phyloP scores from a whole-genome alignment of 106 monocot genomes.

The Acorus calamus region DNA sequence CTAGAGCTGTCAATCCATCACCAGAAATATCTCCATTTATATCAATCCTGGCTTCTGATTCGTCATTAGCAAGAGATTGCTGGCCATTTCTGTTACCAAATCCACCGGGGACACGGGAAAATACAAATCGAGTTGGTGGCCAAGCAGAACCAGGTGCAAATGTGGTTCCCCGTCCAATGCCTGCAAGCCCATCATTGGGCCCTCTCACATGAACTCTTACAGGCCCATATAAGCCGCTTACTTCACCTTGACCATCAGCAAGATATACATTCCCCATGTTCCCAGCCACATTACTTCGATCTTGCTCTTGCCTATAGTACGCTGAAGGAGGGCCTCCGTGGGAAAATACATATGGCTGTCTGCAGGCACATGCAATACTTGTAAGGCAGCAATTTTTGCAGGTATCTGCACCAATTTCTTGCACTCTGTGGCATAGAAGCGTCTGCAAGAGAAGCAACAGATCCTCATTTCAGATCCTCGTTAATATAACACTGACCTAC shows the following conservation, averaged over 20 bases:
- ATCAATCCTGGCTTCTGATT: constrained; percentile 74
- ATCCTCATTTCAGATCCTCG: constrained; percentile 5
- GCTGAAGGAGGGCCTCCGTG: constrained; percentile 30
- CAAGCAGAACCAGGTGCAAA: constrained; percentile 60
- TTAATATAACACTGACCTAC: background rate
- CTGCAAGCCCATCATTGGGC: constrained; percentile 88
- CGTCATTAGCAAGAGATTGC: constrained; percentile 68
- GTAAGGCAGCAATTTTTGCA: constrained; percentile 83
- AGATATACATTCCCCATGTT: constrained; percentile 60
- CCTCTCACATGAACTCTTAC: constrained; percentile 76
- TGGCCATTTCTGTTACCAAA: constrained; percentile 72
- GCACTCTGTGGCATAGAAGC: constrained; percentile 86
- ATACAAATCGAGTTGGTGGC: constrained; percentile 87
- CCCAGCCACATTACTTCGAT: constrained; percentile 32
- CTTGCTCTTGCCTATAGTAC: constrained; percentile 70
- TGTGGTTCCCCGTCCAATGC: constrained; percentile 82
- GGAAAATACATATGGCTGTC: constrained; percentile 60
- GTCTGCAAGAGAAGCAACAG: constrained; percentile 41
- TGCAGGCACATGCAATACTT: constrained; percentile 68
- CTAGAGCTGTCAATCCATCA: constrained; percentile 91
- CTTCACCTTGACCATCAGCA: constrained; percentile 72
- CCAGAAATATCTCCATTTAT: constrained; percentile 56
- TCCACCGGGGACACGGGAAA: constrained; percentile 85
- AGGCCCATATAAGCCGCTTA: constrained; percentile 45
- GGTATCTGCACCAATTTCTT: constrained; percentile 75